Base-by-base conservation (phyloP, 2,329 filamentous ascomycete genomes). In the Phaeosphaeria sp. region DNA sequence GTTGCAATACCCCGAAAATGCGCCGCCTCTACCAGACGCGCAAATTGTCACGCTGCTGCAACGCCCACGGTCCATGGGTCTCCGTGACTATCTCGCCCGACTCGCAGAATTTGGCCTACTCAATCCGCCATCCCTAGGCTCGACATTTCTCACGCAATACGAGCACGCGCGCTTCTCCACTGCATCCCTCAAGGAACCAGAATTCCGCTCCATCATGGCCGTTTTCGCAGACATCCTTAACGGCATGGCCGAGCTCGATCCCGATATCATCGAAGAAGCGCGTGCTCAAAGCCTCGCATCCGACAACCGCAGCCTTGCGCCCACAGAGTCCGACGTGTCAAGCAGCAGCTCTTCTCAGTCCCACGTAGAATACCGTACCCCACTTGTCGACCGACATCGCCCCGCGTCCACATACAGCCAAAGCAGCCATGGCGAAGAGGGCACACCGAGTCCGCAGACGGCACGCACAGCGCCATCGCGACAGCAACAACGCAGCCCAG, bases 151-250 rank as follows among this genome's bases (percentile, higher is more conserved):
- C 20, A 77, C 83, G 1, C 80, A 86, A 20, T 99, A 97, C 78
- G 95, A 98, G 78, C 82, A 86, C 56, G 92, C 93, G 2, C 89
- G 94, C 42, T 99, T 96, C 79, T 93, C 91, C 1, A 86, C 85
- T 0, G 80, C 82, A 5, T 85, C 89, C 0, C 80, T 97, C 3
- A 84, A 86, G 2, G 89, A 93, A 65, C 70, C 78, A 0, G 84
- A 89, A 51, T 98, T 99, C 73, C 84, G 90, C 39, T 80, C 84
- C 21, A 81, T 97, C 27, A 97, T 97, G 92, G 85, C 88, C 55
- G 82, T 91, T 23, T 97, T 98, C 76, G 90, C 93, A 1, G 87
- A 90, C 52, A 81, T 98, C 0, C 80, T 98, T 15, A 87, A 90
- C 52, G 85, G 84, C 18, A 96, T 98, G 90, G 84, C 81, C 25